Base-by-base conservation (phyloP, 345 rosid species). In the Theobroma cacao region DNA sequence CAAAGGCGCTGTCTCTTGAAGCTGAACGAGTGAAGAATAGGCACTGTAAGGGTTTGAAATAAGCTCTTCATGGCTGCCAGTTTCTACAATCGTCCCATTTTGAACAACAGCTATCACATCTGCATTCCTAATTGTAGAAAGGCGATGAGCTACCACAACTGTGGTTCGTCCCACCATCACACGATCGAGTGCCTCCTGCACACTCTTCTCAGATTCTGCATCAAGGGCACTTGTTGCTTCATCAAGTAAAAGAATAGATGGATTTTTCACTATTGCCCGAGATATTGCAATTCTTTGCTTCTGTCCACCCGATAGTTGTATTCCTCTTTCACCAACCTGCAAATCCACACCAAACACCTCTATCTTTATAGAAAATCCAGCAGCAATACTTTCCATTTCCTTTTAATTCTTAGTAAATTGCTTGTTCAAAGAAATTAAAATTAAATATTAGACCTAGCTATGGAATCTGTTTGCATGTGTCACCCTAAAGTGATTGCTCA, bases 151-250 rank as follows among this genome's bases (percentile, higher is more conserved):
- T 22, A 96, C 95, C 40, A 94, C 87, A 4, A 96, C 82, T 4
- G 99, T 92, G 11, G 99, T 96, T 79, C 99, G 87, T 76, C 99
- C 99, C 43, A 96, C 90, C 97, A 95, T 92, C 72, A 88, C 98
- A 47, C 95, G 90, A 68, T 96, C 98, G 63, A 94, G 88, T 11
- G 99, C 98, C 85, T 94, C 97, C 82, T 96, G 98, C 65, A 96
- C 97, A 50, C 95, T 96, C 85, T 91, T 94, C 85, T 96, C 97
- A 0, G 99, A 96, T 86, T 92, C 99, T 2, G 95, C 95, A 78
- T 92, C 98, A 55, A 94, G 85, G 14, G 99, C 98, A 76, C 99
- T 96, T 31, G 99, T 96, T 17, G 99, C 99, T 86, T 96, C 99
- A 75, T 96, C 99, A 1, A 96, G 88, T 84, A 96, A 84, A 34